phyloP scores from a whole-genome alignment of 306 rosid species.

The Begonia masoniana region DNA sequence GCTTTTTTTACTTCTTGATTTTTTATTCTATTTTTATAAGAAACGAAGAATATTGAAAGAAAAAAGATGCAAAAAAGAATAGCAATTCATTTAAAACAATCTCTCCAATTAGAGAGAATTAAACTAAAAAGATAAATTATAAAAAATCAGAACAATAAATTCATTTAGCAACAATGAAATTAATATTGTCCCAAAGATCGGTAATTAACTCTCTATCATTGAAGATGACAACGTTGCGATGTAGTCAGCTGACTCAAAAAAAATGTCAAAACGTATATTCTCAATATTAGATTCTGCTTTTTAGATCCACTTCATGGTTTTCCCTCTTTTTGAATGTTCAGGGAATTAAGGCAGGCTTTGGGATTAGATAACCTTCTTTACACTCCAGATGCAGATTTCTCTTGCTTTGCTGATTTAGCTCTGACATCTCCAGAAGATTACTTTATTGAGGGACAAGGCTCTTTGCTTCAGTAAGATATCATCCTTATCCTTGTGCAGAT shows the following conservation, averaged over 20 bases:
- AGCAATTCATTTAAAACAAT: too few relatives aligned
- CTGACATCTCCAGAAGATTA: constrained; percentile 88
- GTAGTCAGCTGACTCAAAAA: too few relatives aligned
- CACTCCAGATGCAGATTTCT: constrained; percentile 97
- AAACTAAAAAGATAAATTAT: too few relatives aligned
- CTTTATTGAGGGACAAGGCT: constrained; percentile 94
- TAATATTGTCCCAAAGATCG: too few relatives aligned
- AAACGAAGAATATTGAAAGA: neutral
- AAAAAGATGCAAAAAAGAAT: too few relatives aligned
- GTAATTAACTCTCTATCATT: too few relatives aligned
- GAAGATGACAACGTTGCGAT: too few relatives aligned
- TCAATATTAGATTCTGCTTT: too few relatives aligned
- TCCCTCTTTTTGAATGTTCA: constrained; percentile 23
- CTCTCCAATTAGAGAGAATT: too few relatives aligned
- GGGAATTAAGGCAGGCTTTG: constrained; percentile 64
- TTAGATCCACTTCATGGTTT: neutral
- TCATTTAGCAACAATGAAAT: too few relatives aligned
- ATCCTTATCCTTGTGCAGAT: neutral
- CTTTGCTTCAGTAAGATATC: constrained; percentile 79
- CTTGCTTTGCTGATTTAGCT: constrained; percentile 97
- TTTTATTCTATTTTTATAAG: constrained; percentile 15
- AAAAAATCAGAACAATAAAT: too few relatives aligned
- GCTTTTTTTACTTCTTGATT: neutral
- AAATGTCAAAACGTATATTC: too few relatives aligned
- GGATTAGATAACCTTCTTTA: constrained; percentile 96